These are phyloP conservation scores for Chrysoporthe austroafricana DNA, from an alignment of 2,329 filamentous ascomycete genomes.

Conservation along the genomic window DNA sequence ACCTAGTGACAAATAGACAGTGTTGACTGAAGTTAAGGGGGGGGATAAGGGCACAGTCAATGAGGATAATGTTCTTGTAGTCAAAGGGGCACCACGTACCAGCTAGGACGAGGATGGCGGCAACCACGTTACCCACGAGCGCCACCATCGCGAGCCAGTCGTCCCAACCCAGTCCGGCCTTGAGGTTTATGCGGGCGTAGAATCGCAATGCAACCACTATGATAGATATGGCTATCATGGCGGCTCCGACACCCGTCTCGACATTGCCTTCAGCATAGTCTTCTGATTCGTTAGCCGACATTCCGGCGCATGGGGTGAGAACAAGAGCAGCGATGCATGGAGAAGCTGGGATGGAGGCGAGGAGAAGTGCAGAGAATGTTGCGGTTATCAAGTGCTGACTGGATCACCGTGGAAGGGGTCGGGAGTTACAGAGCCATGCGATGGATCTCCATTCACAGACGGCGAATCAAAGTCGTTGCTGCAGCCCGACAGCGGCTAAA, in stretches of 20 bases:
- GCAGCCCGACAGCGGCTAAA: not conserved
- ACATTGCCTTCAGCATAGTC: slow-evolving; percentile 10
- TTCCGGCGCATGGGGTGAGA: not conserved
- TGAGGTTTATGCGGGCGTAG: slow-evolving; percentile 10
- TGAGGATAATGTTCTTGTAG: not conserved
- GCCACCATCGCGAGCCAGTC: slow-evolving; percentile 19
- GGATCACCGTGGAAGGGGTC: not conserved
- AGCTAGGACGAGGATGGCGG: slow-evolving; percentile 22
- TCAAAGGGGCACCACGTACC: not conserved
- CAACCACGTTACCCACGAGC: slow-evolving; percentile 6
- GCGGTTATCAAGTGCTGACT: not conserved
- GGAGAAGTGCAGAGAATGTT: not conserved
- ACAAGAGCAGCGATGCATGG: not conserved
- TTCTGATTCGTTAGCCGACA: not conserved
- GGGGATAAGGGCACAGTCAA: not conserved
- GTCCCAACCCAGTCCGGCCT: slow-evolving; percentile 19
- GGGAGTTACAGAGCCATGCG: not conserved
- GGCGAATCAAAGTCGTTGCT: not conserved
- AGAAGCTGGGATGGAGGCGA: not conserved
- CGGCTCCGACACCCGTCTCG: slow-evolving; percentile 14
- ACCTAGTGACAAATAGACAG: no score
- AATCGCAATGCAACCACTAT: slow-evolving; percentile 14
- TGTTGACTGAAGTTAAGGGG: no score
- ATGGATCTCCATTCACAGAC: not conserved
- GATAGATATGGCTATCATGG: slow-evolving; percentile 16